Evolutionary conservation across 208 protist species (phyloP), one percentile per base, ranked within the genome.

Genomic region (Crithidia fasciculata): DNA sequence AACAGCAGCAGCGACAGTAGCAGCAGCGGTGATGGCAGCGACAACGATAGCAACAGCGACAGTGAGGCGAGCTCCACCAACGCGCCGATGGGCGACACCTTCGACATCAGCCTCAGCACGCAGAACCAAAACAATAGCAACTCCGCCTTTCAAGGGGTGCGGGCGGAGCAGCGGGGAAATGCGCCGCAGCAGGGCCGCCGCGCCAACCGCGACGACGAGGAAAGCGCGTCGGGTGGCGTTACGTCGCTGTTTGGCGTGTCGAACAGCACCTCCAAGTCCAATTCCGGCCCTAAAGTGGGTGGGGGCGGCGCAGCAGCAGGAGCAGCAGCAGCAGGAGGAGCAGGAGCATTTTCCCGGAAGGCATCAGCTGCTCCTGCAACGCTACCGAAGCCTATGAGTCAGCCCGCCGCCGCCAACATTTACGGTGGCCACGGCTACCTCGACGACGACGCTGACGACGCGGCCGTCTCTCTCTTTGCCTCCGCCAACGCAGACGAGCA

Each of bases 391-490:
- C 47, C 66, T 5, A 47, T 52, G 28, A 64, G 41, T 36, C 58
- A 40, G 28, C 28, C 28, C 28, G 28, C 28, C 41, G 47, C 44
- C 9, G 15, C 47, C 4, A 61, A 80, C 16, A 12, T 65, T 15
- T 69, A 71, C 62, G 28, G 39, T 39, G 43, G 8, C 4, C 19
- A 41, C 15, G 49, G 61, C 16, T 74, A 59, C 62, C 60, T 80
- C n/a, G 62, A 80, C 54, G 74, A 80, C 36, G 74, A 74, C 47
- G 68, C 58, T 39, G 57, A 61, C 37, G 57, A 73, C 37, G 13
- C n/a, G 10, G 59, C 55, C 40, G 58, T 36, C 16, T 19, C 55
- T 7, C 28, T 28, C 28, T 28, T 28, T 49, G 13, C 4, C 12
- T 8, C 15, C 13, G 12, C 6, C 16, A 37, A 28, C 13, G 64